A percentile compares a stretch with the other conserved stretches of the same genome.
These are phyloP conservation scores for Clohesyomyces aquaticus DNA, from an alignment of 495 filamentous ascomycete genomes.

Conservation along the genomic window DNA sequence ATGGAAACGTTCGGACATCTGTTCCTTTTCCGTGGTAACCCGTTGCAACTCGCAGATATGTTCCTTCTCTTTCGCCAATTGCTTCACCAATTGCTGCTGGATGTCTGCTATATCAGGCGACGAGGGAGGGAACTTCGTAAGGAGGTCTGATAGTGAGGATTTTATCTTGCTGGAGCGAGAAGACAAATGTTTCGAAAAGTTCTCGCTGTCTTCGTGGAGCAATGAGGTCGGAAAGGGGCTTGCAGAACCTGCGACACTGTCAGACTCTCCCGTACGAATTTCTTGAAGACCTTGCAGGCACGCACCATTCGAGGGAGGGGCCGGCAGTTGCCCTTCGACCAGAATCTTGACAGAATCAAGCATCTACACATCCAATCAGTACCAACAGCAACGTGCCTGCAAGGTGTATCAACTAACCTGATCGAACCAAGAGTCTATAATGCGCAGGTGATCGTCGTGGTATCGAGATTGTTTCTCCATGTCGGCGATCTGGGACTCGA, in stretches of 20 bases:
- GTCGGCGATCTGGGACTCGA: constrained; percentile 77
- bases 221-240: constrained; percentile 62
- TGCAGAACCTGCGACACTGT: constrained; percentile 37
- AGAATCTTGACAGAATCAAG: constrained; percentile 83
- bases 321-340: constrained; percentile 54
- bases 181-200: constrained; percentile 77
- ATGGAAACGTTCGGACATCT: constrained; percentile 80
- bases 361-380: constrained; percentile 57
- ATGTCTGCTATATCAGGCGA: constrained; percentile 70
- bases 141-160: constrained; percentile 60
- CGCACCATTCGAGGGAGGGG: constrained; percentile 38
- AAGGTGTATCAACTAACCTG: constrained; percentile 63
- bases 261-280: constrained; percentile 45
- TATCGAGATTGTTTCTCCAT: constrained; percentile 71
- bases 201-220: constrained; percentile 65
- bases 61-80: constrained; percentile 80
- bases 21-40: constrained; percentile 76
- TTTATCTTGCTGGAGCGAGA: constrained; percentile 64
- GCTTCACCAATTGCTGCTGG: constrained; percentile 70
- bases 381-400: background rate
- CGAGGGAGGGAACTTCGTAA: constrained; percentile 49
- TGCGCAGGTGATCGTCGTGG: constrained; percentile 89
- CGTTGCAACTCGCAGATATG: constrained; percentile 76
- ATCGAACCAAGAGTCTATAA: constrained; percentile 87
- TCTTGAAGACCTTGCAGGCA: constrained; percentile 12